Percentiles rank a stretch among this genome's conserved stretches.
Evolutionary conservation across 2,329 filamentous ascomycete genomes (phyloP).

Genomic region (Phoma sp.): DNA sequence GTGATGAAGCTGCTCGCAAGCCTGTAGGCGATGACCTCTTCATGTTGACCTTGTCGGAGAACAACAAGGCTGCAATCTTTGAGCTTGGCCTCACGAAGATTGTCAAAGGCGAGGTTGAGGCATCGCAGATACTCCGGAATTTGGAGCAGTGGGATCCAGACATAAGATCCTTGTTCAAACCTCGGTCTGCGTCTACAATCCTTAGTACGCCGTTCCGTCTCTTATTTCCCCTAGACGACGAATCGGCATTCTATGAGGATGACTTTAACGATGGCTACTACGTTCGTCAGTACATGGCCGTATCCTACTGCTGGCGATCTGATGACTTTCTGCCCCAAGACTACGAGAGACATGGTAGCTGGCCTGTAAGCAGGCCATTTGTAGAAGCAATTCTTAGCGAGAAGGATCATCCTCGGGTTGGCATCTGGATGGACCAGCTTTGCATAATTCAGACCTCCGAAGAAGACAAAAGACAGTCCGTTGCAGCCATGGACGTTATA

Average conservation of each 20-base stretch:
- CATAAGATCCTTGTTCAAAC: slow-evolving; percentile 4
- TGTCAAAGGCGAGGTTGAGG: slow-evolving; percentile 2
- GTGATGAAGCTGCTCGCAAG: background rate
- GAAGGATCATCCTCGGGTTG: slow-evolving; percentile 20
- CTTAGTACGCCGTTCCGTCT: slow-evolving; percentile 24
- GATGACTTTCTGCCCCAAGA: slow-evolving; percentile 11
- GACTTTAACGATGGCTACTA: slow-evolving; percentile 16
- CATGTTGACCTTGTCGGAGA: slow-evolving; percentile 6
- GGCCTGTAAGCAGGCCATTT: slow-evolving; percentile 24
- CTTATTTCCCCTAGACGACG: slow-evolving; percentile 12
- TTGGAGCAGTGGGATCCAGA: slow-evolving; percentile 15
- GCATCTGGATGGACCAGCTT: slow-evolving; percentile 29
- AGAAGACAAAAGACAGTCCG: slow-evolving; percentile 17
- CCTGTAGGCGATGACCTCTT: slow-evolving; percentile 15
- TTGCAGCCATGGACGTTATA: slow-evolving; percentile 28
- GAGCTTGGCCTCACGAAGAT: slow-evolving; percentile 15
- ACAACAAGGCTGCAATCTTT: slow-evolving; percentile 22
- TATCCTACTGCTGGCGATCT: slow-evolving; percentile 27
- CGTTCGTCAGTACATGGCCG: slow-evolving; percentile 23
- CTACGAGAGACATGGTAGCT: slow-evolving; percentile 16
- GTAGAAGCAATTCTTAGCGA: slow-evolving; percentile 24
- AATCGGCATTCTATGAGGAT: slow-evolving; percentile 14
- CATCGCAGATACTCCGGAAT: slow-evolving; percentile 9
- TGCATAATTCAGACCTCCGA: slow-evolving; percentile 20
- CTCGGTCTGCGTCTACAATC: slow-evolving; percentile 15